Conservation (phyloP, 2,329 filamentous ascomycete genomes). For the Anisogramma anomala region DNA sequence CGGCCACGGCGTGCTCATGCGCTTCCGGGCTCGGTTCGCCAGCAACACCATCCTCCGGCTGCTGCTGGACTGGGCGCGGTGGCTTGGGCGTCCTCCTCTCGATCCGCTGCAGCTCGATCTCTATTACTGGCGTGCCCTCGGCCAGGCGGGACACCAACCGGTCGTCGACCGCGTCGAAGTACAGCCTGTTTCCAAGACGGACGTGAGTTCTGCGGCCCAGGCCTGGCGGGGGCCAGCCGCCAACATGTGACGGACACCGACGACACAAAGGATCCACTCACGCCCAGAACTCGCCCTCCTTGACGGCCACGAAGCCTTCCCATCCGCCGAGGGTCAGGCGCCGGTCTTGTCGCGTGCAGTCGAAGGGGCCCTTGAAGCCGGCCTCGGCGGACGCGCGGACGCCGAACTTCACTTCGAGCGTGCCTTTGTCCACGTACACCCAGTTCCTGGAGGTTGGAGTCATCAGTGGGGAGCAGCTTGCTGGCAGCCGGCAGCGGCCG, state of each 20-base stretch:
- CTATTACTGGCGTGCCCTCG: constrained; percentile 37
- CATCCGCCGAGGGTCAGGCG: constrained; percentile 37
- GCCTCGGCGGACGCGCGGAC: constrained; percentile 30
- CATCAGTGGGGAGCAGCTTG: too few relatives aligned
- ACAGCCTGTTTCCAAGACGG: constrained; percentile 20
- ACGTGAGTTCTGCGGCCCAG: neutral
- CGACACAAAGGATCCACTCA: neutral
- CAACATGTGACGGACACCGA: neutral
- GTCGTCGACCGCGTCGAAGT: constrained; percentile 37
- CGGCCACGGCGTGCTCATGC: too few relatives aligned
- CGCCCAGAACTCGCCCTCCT: constrained; percentile 34
- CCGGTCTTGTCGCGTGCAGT: constrained; percentile 40
- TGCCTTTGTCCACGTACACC: constrained; percentile 35
- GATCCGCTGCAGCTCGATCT: constrained; percentile 41
- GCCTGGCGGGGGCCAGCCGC: neutral
- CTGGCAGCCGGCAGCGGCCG: too few relatives aligned
- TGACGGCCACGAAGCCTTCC: constrained; percentile 39
- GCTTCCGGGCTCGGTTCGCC: too few relatives aligned
- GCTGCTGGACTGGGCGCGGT: neutral
- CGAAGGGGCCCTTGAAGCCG: constrained; percentile 36
- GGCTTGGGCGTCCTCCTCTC: constrained; percentile 27
- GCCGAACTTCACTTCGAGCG: constrained; percentile 36
- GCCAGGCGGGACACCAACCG: constrained; percentile 33
- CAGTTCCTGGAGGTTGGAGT: constrained; percentile 26
- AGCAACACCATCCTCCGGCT: neutral